Percentiles rank a stretch among this genome's conserved stretches.
Evolutionary conservation across 2,329 filamentous ascomycete species (phyloP).

Genomic region (Diaporthe nobilis): DNA sequence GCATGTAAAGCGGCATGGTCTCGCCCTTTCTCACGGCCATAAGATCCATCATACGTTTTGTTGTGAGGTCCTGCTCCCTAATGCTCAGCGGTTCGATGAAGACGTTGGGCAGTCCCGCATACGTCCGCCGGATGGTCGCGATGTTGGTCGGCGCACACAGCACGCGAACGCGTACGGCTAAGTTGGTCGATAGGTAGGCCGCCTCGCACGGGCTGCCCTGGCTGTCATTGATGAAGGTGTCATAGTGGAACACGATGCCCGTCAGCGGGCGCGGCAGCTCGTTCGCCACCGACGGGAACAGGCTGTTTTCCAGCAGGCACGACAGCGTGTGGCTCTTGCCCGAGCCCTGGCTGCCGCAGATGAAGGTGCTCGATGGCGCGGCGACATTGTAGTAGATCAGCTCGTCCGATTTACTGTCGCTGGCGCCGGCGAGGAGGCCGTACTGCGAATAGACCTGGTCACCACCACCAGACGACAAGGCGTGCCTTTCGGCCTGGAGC

Average conservation of each 20-base stretch:
- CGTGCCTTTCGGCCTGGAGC: conserved; percentile 37
- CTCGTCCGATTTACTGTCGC: conserved; percentile 44
- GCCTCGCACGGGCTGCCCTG: conserved; percentile 71
- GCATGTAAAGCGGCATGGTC: conserved; percentile 69
- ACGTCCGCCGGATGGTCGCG: conserved; percentile 56
- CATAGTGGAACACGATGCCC: conserved; percentile 76
- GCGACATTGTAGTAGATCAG: conserved; percentile 62
- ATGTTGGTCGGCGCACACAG: conserved; percentile 69
- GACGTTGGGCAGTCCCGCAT: conserved; percentile 59
- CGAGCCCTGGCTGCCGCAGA: conserved; percentile 75
- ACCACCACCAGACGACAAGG: neutral
- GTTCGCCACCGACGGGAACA: conserved; percentile 61
- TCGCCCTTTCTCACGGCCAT: conserved; percentile 66
- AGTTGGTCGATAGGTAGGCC: conserved; percentile 64
- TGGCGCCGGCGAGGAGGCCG: conserved; percentile 48
- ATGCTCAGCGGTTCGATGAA: conserved; percentile 62
- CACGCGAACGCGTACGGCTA: conserved; percentile 63
- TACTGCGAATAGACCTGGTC: conserved; percentile 48
- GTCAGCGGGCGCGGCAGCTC: conserved; percentile 66
- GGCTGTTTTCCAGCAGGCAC: conserved; percentile 69
- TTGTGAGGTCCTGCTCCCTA: conserved; percentile 59
- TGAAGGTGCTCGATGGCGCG: conserved; percentile 71
- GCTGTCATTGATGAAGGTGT: conserved; percentile 65
- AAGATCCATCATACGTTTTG: conserved; percentile 69
- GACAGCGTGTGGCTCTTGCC: conserved; percentile 75